These are phyloP conservation scores for Ceratocystis eucalypticola DNA, from an alignment of 2,329 filamentous ascomycete species.

Conservation along the genomic window DNA sequence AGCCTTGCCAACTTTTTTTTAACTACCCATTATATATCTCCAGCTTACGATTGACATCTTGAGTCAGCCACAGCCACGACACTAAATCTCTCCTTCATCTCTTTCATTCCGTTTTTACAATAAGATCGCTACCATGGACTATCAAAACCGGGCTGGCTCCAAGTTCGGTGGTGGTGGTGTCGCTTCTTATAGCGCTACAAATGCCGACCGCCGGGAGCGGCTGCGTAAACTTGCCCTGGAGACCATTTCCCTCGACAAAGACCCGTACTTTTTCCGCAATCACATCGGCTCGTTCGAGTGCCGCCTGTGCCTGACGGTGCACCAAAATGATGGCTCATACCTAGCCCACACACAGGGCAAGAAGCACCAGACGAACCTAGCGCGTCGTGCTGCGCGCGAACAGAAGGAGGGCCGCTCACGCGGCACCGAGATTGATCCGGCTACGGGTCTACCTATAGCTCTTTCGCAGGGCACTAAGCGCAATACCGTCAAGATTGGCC, in stretches of 20 bases:
- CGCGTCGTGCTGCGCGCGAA: slow-evolving; percentile 87
- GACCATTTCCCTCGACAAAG: slow-evolving; percentile 97
- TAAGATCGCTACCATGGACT: slow-evolving; percentile 43
- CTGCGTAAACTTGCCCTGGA: slow-evolving; percentile 96
- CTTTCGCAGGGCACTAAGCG: slow-evolving; percentile 60
- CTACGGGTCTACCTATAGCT: slow-evolving; percentile 59
- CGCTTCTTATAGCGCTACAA: slow-evolving; percentile 82
- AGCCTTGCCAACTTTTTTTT: slow-evolving; percentile 7
- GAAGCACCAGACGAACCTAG: slow-evolving; percentile 97
- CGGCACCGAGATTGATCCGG: slow-evolving; percentile 46
- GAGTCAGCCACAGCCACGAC: not conserved
- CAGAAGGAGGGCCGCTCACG: slow-evolving; percentile 69
- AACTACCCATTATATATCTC: not conserved
- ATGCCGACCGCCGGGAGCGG: slow-evolving; percentile 92
- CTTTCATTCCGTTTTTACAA: not conserved
- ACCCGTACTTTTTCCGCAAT: slow-evolving; percentile 99
- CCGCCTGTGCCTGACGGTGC: slow-evolving; percentile 87
- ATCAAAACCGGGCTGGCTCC: slow-evolving; percentile 86
- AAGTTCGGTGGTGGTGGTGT: slow-evolving; percentile 97
- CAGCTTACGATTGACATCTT: not conserved
- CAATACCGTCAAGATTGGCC: slow-evolving; percentile 86
- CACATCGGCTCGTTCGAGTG: slow-evolving; percentile 97
- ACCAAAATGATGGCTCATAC: slow-evolving; percentile 98
- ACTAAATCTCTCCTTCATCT: not conserved
- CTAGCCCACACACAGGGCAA: slow-evolving; percentile 96